A percentile compares a stretch with the other conserved stretches of the same genome.
Evolutionary conservation across 345 rosid genomes (phyloP).

Genomic region (thale cress (Arabidopsis thaliana)): DNA sequence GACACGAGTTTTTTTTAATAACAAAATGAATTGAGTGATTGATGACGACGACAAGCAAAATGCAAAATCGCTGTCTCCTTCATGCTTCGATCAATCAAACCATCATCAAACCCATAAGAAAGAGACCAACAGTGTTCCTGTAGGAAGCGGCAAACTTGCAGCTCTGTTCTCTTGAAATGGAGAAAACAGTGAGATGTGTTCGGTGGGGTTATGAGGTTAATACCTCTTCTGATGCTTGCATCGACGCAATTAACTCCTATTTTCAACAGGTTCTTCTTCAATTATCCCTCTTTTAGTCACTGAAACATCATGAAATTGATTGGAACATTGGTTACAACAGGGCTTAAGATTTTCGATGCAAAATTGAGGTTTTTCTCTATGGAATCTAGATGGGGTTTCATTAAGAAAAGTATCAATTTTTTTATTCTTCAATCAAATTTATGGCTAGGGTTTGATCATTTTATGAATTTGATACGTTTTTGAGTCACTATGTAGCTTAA

Average conservation of each 20-base stretch:
- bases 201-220: conserved; percentile 83
- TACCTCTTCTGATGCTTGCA: conserved; percentile 67
- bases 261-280: conserved; percentile 61
- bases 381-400: background rate
- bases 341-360: background rate
- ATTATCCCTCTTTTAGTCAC: background rate
- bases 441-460: background rate
- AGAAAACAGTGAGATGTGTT: conserved; percentile 56
- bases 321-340: background rate
- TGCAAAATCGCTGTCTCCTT: background rate
- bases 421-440: background rate
- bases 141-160: background rate
- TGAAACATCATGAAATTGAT: background rate
- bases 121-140: background rate
- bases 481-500: conserved; percentile 8
- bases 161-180: conserved; percentile 44
- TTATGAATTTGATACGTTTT: background rate
- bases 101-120: conserved; percentile 2
- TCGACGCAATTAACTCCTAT: conserved; percentile 70
- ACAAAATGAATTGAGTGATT: background rate
- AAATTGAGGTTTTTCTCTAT: background rate
- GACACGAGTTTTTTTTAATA: background rate
- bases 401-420: background rate
- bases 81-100: background rate
- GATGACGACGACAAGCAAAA: background rate